Conservation (phyloP, 208 protist genomes). For the Zelonia costaricensis region DNA sequence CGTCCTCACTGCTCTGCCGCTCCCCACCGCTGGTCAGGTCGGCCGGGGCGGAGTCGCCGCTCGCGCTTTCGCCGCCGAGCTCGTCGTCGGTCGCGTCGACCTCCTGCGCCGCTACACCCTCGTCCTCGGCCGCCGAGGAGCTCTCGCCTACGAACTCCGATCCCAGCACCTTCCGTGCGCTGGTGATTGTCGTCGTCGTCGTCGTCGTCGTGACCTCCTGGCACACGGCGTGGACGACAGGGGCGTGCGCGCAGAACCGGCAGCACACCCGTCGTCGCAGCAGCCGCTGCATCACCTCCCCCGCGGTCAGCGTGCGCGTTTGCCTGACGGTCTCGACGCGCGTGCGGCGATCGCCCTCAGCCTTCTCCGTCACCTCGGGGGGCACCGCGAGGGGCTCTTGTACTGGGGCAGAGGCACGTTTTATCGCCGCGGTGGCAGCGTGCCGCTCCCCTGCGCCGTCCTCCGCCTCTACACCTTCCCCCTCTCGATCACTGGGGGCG, state of each 20-base stretch:
- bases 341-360: not conserved
- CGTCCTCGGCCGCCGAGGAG: too few relatives aligned
- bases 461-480: not conserved
- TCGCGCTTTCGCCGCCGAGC: too few relatives aligned
- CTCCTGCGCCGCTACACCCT: too few relatives aligned
- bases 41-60: too few relatives aligned
- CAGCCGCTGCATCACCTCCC: not conserved
- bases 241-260: slow-evolving; percentile 19
- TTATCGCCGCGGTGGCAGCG: too few relatives aligned
- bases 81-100: too few relatives aligned
- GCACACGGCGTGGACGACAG: not conserved
- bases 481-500: not conserved
- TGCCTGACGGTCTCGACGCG: slow-evolving; percentile 5
- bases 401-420: too few relatives aligned
- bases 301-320: slow-evolving; percentile 2
- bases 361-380: not conserved
- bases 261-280: slow-evolving; percentile 18
- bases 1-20: not conserved
- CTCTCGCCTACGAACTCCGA: too few relatives aligned
- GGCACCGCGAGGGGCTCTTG: not conserved
- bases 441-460: too few relatives aligned
- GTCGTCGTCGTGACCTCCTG: slow-evolving; percentile 13
- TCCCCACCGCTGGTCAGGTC: too few relatives aligned
- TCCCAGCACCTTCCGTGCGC: too few relatives aligned
- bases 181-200: slow-evolving; percentile 11